Evolutionary conservation across 768 basidiomycete genomes (phyloP).

Genomic region (Arthromyces matolae): DNA sequence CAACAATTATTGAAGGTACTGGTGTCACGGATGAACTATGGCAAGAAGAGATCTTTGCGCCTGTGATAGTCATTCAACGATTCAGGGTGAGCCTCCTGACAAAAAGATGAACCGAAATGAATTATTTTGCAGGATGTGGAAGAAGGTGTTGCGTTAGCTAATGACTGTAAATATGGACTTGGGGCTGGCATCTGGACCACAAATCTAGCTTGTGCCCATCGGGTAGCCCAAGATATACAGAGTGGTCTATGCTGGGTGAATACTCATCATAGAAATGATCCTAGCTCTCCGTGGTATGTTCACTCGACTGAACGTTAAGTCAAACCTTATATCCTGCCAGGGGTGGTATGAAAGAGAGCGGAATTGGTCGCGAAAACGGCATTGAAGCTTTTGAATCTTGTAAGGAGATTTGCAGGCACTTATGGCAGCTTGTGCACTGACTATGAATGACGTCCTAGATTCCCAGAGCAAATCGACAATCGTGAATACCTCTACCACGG

Average conservation of each 20-base stretch:
- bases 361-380: constrained; percentile 85
- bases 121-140: constrained; percentile 44
- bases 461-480: constrained; percentile 83
- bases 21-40: constrained; percentile 59
- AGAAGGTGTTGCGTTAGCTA: constrained; percentile 68
- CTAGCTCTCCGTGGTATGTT: constrained; percentile 81
- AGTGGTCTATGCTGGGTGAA: constrained; percentile 86
- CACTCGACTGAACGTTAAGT: too few species aligned
- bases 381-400: constrained; percentile 77
- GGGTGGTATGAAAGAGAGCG: constrained; percentile 91
- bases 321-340: too few species aligned
- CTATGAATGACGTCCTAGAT: constrained; percentile 39
- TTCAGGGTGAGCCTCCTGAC: constrained; percentile 28
- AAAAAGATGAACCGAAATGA: background rate
- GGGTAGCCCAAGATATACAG: constrained; percentile 65
- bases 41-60: constrained; percentile 85
- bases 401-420: constrained; percentile 29
- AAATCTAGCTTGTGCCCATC: constrained; percentile 71
- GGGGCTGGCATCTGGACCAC: constrained; percentile 81
- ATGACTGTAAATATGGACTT: constrained; percentile 74
- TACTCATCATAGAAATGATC: constrained; percentile 86
- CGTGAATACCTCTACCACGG: constrained; percentile 62
- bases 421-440: background rate
- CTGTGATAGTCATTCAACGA: constrained; percentile 66
- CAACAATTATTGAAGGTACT: constrained; percentile 68